phyloP scores from a whole-genome alignment of 257 asterid genomes.

The Solanum stenotomum region DNA sequence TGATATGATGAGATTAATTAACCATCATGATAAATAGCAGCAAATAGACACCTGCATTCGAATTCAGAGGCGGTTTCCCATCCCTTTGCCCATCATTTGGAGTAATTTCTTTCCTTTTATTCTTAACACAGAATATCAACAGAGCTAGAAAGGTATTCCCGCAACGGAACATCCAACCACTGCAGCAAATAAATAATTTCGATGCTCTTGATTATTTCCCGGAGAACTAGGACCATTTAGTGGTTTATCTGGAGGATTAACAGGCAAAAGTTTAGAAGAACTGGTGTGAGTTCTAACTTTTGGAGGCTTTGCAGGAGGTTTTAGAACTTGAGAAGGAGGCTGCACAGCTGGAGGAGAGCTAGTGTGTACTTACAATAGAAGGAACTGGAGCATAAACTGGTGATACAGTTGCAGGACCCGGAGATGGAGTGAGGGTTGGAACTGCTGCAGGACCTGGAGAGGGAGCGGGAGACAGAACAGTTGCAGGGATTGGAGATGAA shows the following conservation, averaged over 20 bases:
- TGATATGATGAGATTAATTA: background rate
- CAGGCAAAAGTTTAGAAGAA: background rate
- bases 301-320: conserved; percentile 16
- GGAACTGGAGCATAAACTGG: conserved; percentile 12
- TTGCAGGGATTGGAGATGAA: background rate
- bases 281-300: background rate
- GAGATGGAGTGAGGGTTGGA: conserved; percentile 1
- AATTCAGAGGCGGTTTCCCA: conserved; percentile 58
- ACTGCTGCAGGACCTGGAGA: conserved; percentile 1
- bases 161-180: conserved; percentile 29
- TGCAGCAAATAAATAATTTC: conserved; percentile 23
- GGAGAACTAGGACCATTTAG: conserved; percentile 6
- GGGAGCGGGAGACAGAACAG: background rate
- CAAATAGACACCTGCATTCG: conserved; percentile 31
- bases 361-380: background rate
- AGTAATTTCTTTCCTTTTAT: conserved; percentile 19
- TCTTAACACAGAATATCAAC: conserved; percentile 26
- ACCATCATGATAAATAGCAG: conserved; percentile 28
- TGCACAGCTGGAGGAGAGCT: conserved; percentile 13
- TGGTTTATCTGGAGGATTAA: conserved; percentile 7
- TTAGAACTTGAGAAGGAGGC: conserved; percentile 14
- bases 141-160: conserved; percentile 36
- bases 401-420: conserved; percentile 18
- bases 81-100: conserved; percentile 43
- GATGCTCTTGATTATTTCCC: background rate